phyloP scores from a whole-genome alignment of 352 stramenopile species.

The Phytophthora pseudosyringae region DNA sequence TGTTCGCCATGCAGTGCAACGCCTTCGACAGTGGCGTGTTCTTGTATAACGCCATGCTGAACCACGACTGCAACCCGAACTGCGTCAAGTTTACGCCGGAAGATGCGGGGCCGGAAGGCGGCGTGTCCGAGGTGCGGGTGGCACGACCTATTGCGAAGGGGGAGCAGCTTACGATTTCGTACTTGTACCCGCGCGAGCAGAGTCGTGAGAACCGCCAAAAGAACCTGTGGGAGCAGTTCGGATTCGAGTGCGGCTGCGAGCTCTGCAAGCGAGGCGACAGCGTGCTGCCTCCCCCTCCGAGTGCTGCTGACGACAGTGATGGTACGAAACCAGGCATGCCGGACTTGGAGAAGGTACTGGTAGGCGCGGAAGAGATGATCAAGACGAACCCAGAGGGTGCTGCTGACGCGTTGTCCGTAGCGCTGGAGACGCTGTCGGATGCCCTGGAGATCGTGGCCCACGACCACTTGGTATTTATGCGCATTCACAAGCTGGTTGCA shows the following conservation, averaged over 20 bases:
- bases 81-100: conserved; percentile 94
- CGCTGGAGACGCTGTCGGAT: conserved; percentile 83
- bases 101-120: conserved; percentile 35
- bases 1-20: conserved; percentile 95
- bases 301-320: conserved; percentile 23
- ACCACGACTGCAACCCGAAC: conserved; percentile 95
- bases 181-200: conserved; percentile 92
- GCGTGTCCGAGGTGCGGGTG: conserved; percentile 93
- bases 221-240: conserved; percentile 92
- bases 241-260: conserved; percentile 83
- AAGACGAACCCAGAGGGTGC: conserved; percentile 50
- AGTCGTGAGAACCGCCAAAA: conserved; percentile 78
- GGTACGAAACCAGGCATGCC: conserved; percentile 41
- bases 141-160: conserved; percentile 84
- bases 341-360: conserved; percentile 72
- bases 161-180: conserved; percentile 94
- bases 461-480: conserved; percentile 90
- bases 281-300: conserved; percentile 48
- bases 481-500: conserved; percentile 91
- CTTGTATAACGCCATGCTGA: conserved; percentile 95
- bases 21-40: conserved; percentile 94
- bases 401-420: conserved; percentile 63
- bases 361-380: conserved; percentile 65
- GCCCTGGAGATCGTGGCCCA: conserved; percentile 83
- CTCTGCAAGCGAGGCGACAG: conserved; percentile 80